Evolutionary conservation across 805 yeast species (phyloP), one percentile per base, ranked within the genome.

Genomic region (Metschnikowia amazonensis): DNA sequence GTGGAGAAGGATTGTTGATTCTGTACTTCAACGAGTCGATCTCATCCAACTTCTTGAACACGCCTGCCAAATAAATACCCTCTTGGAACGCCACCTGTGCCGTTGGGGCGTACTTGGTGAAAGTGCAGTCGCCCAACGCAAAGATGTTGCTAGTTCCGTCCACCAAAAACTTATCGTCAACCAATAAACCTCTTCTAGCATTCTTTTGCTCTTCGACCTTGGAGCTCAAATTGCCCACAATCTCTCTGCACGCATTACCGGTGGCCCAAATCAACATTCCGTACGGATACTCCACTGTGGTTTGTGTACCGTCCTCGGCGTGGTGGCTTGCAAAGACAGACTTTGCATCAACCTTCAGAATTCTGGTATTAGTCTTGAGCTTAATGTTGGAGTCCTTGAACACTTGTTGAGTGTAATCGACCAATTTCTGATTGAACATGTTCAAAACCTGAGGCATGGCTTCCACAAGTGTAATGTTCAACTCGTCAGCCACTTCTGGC

Each of bases 21-120:
- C 70, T 69, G 53, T 63, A 76, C 58, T 81, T 72, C 50, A 80
- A 60, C 35, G 78, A 72, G 44, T 84, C 89, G 47, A 83, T 72
- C 56, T 79, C 79, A 56, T 82, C 73, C 58, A 81, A 67, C 56
- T 76, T 82, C 63, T 79, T 77, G 66, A 90, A 84, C 54, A 82
- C 80, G 28, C 74, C 70, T 46, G 90, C 94, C 55, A 90, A 77
- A 69, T 79, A 90, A 46, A 76, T 74, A 65, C 97, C 97, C 70
- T 90, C 88, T 75, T 90, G 97, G 70, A 89, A 82, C 34, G 98
- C 98, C 45, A 89, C 97, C 76, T 90, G 97, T 21, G 97, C 98
- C 51, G 98, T 90, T 57, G 97, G 97, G 35, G 96, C 94, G 57
- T 81, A 82, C 64, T 87, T 87, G 52, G 94, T 86, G 66, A 85